These are phyloP conservation scores for Peronospora tabacina DNA, from an alignment of 352 stramenopile species.

Conservation along the genomic window DNA sequence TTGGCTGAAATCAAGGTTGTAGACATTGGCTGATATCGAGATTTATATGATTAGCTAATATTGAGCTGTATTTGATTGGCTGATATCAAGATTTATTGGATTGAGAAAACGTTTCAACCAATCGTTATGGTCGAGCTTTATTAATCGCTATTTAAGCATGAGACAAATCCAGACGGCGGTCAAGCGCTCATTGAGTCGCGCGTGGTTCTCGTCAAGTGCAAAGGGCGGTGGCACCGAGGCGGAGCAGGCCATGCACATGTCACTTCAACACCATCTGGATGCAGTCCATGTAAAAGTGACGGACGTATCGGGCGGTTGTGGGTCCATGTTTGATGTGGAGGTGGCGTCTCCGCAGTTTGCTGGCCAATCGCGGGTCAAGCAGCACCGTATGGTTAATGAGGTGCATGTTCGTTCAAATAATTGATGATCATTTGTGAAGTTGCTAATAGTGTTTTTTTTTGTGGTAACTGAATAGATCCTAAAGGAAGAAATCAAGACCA, in stretches of 20 bases:
- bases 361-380: constrained; percentile 78
- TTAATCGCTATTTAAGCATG: constrained; percentile 3
- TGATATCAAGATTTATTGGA: neutral
- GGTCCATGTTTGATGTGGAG: constrained; percentile 85
- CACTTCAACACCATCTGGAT: constrained; percentile 48
- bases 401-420: constrained; percentile 15
- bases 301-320: constrained; percentile 84
- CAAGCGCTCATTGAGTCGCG: constrained; percentile 12
- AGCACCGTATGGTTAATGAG: constrained; percentile 85
- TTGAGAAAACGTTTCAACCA: no score
- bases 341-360: constrained; percentile 73
- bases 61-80: neutral
- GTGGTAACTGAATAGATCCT: constrained; percentile 37
- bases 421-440: neutral
- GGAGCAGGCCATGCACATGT: constrained; percentile 63
- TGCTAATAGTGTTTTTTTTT: neutral
- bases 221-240: constrained; percentile 29
- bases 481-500: constrained; percentile 80
- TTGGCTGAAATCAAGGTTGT: no score
- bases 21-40: no score
- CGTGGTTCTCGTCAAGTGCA: constrained; percentile 17
- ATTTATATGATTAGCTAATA: no score
- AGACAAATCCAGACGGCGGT: constrained; percentile 19
- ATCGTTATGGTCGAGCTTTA: no score
- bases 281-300: constrained; percentile 77